These are phyloP conservation scores for Protomyces lactucae-debilis DNA, from an alignment of 1,139 yeast species.

Conservation along the genomic window DNA sequence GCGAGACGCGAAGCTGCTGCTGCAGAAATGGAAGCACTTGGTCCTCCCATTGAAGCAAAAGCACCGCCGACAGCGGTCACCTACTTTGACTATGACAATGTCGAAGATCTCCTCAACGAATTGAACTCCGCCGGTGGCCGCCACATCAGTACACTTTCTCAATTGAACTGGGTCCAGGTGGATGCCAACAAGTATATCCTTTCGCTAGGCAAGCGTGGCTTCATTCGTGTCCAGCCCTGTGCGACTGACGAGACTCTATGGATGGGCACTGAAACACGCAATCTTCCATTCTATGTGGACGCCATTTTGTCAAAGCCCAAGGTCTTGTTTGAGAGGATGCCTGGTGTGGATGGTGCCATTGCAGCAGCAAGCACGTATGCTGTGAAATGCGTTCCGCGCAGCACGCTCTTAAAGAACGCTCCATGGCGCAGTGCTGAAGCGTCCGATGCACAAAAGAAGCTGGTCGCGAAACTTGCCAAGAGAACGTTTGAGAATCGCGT, in stretches of 20 bases:
- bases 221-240: slow-evolving; percentile 1
- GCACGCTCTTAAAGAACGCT: slow-evolving; percentile 31
- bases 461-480: slow-evolving; percentile 18
- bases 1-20: slow-evolving; percentile 5
- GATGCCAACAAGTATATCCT: slow-evolving; percentile 20
- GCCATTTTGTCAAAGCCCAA: slow-evolving; percentile 21
- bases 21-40: slow-evolving; percentile 1
- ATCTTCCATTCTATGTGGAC: slow-evolving; percentile 7
- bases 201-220: slow-evolving; percentile 8
- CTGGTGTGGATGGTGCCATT: slow-evolving; percentile 32
- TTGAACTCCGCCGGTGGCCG: slow-evolving; percentile 3
- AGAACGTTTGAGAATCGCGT: slow-evolving; percentile 3
- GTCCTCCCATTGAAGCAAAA: slow-evolving; percentile 2
- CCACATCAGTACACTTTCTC: slow-evolving; percentile 10
- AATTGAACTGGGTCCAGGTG: slow-evolving; percentile 18
- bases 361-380: slow-evolving; percentile 35
- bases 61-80: slow-evolving; percentile 7
- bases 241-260: background rate
- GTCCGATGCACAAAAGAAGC: slow-evolving; percentile 30
- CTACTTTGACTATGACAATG: slow-evolving; percentile 25
- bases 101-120: slow-evolving; percentile 25
- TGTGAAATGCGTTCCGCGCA: slow-evolving; percentile 27
- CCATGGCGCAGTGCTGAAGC: slow-evolving; percentile 35
- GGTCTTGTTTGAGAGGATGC: slow-evolving; percentile 29
- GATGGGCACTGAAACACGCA: slow-evolving; percentile 17